Evolutionary conservation across 2,329 filamentous ascomycete species (phyloP), one percentile per base, ranked within the genome.

Genomic region (Claviceps africana): DNA sequence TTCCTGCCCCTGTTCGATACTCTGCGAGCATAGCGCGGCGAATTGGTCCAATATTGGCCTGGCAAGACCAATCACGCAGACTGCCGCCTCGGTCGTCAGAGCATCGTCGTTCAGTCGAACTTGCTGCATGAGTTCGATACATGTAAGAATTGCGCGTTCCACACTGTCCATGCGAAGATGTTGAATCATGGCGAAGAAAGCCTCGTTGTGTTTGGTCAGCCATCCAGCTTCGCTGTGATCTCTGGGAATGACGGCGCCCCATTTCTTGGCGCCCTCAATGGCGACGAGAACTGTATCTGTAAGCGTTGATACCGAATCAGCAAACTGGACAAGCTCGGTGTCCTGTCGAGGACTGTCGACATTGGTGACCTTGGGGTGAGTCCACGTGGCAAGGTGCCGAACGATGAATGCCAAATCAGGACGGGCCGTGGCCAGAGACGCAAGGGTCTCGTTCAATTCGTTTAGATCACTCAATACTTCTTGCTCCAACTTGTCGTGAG

Each of bases 11-110:
- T 78, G 74, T 10, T 71, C 62, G 15, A 89, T 64, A 10, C 81
- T 69, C 40, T 79, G 74, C 42, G 75, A 68, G 58, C 81, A 81
- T 19, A 85, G 79, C 1, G 71, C 66, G 15, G 74, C 72, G 62
- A 91, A 97, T 58, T 93, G 84, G 48, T 81, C 72, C 4, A 95
- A 62, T 31, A 97, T 82, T 0, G 93, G 89, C 17, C 79, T 56
- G 15, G 64, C 63, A 8, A 70, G 58, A 35, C 59, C 56, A 55
- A 69, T 57, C 17, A 66, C 52, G 35, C 62, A 59, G 60, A 62
- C 64, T 30, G 62, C 62, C 11, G 66, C 64, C 48, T 57, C 56
- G 42, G 62, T 62, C 25, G 56, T 56, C 17, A 60, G 49, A 6
- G 57, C 52, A 19, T 63, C 60, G 39, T 63, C 60, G 35, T 59